phyloP scores from a whole-genome alignment of 257 asterid species.

The Avicennia marina region DNA sequence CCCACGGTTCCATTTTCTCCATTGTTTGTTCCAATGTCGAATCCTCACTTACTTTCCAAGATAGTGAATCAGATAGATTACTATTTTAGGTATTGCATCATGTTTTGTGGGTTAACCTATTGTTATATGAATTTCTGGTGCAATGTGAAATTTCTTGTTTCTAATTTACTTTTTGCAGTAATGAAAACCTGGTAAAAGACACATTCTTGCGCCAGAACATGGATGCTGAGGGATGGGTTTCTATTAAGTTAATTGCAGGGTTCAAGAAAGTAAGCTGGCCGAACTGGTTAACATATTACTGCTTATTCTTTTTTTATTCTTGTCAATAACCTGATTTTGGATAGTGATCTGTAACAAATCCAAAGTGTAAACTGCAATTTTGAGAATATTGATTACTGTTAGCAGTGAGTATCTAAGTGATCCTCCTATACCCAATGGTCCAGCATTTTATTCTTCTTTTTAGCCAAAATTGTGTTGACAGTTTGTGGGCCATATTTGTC shows the following conservation, averaged over 20 bases:
- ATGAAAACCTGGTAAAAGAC: conserved; percentile 62
- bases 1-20: conserved; percentile 47
- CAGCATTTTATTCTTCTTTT: too few species aligned
- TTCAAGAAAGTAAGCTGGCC: conserved; percentile 52
- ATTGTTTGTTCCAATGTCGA: conserved; percentile 29
- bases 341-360: too few species aligned
- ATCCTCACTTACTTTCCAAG: conserved; percentile 50
- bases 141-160: background rate
- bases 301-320: too few species aligned
- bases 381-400: too few species aligned
- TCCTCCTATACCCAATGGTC: too few species aligned
- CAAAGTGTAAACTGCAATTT: too few species aligned
- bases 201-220: conserved; percentile 52
- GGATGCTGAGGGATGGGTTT: conserved; percentile 77
- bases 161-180: conserved; percentile 30
- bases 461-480: too few species aligned
- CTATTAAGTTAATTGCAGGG: conserved; percentile 57
- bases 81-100: conserved; percentile 53
- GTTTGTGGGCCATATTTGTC: too few species aligned
- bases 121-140: background rate
- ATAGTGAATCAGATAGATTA: conserved; percentile 64
- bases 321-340: too few species aligned
- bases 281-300: background rate
- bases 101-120: background rate
- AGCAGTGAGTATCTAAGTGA: too few species aligned